These are phyloP conservation scores for Dorcoceras hygrometricum DNA, from an alignment of 257 asterid species.

Conservation along the genomic window DNA sequence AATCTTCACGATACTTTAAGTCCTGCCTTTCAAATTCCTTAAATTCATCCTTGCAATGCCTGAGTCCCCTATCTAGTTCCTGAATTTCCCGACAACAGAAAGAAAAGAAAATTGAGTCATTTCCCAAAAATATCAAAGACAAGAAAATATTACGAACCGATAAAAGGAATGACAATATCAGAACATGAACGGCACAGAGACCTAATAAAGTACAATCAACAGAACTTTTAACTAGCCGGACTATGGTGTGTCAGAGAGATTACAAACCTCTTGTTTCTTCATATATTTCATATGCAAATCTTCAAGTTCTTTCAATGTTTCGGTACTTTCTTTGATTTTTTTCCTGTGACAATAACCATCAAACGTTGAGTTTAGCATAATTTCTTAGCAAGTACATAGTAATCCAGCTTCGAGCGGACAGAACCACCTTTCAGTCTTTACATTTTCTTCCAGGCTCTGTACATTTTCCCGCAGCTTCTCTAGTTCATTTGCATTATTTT, in stretches of 20 bases:
- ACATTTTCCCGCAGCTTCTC: slow-evolving; percentile 58
- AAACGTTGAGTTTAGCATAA: neutral
- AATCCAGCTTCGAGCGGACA: neutral
- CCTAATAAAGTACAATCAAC: neutral
- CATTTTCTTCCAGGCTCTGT: slow-evolving; percentile 59
- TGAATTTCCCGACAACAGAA: slow-evolving; percentile 24
- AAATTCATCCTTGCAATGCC: slow-evolving; percentile 69
- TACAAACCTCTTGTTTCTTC: slow-evolving; percentile 78
- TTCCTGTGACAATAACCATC: slow-evolving; percentile 46
- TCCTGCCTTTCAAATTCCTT: slow-evolving; percentile 97
- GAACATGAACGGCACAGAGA: neutral
- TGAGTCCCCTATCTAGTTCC: slow-evolving; percentile 70
- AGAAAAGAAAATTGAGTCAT: slow-evolving; percentile 1
- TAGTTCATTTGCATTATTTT: slow-evolving; percentile 54
- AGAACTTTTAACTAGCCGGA: neutral
- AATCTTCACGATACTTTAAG: slow-evolving; percentile 75
- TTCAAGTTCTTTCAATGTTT: slow-evolving; percentile 74
- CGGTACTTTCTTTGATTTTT: slow-evolving; percentile 63
- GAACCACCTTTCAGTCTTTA: slow-evolving; percentile 68
- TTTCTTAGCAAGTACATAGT: slow-evolving; percentile 19
- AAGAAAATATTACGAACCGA: neutral
- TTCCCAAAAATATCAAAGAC: slow-evolving; percentile 7
- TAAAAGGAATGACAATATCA: neutral
- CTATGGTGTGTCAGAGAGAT: slow-evolving; percentile 7
- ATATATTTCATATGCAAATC: slow-evolving; percentile 59